Evolutionary conservation across 1,139 yeast species (phyloP), one percentile per base, ranked within the genome.

Genomic region (Debaryomyces nepalensis): DNA sequence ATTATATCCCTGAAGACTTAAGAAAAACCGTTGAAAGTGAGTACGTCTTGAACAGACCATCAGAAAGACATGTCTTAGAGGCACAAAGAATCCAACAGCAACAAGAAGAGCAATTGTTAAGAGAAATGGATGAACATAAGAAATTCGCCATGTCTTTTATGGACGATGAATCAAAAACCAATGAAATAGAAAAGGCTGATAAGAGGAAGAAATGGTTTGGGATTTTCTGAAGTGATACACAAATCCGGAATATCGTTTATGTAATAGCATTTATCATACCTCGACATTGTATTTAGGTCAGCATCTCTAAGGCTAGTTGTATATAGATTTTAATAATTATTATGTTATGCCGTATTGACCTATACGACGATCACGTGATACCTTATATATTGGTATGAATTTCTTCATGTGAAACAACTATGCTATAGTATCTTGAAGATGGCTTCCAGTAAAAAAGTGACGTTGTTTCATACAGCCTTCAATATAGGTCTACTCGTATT

Each of bases 71-170:
- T 55, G 74, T 82, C 5, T 76, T 86, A 48, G 89, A 84, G 58
- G 95, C 95, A 0, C 87, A 86, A 59, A 70, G 87, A 48, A 72
- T 82, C 23, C 70, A 77, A 46, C 95, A 87, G 59, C 80, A 81
- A 44, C 75, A 79, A 40, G 96, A 87, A 56, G 95, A 86, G 56
- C 73, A 73, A 24, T 62, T 78, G 58, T 68, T 87, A 52, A 66
- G 79, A 44, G 87, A 82, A n/a, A 67, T 76, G 45, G 81, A 75
- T 46, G 52, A 53, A 45, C 70, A 66, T 46, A 58, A 57, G 33
- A 47, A 59, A 41, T 64, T 49, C 50, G 70, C 69, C 11, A 48
- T 49, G 40, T 63, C 60, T 39, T 52, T 66, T 33, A 56, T 68
- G 40, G 70, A 68, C 1, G 73, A 75, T 42, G 66, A 56, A 3